Percentiles rank a stretch among this genome's conserved stretches.
phyloP scores from a whole-genome alignment of 2,329 filamentous ascomycete genomes.

The Colletotrichum camelliae region DNA sequence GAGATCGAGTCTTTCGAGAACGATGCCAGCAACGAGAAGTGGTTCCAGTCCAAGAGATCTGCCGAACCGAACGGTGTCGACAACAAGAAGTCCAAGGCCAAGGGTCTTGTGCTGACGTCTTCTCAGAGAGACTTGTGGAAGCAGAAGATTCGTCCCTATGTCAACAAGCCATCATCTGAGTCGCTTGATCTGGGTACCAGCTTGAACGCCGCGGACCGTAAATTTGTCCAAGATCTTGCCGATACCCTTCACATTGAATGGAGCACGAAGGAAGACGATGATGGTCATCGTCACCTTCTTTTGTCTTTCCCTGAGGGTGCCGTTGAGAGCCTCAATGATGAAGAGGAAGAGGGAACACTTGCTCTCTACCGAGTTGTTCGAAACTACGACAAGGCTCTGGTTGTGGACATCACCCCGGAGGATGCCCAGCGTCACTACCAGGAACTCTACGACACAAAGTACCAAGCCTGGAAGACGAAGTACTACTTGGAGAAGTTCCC shows the following conservation, averaged over 20 bases:
- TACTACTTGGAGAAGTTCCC: slow-evolving; percentile 91
- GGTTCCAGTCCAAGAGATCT: slow-evolving; percentile 87
- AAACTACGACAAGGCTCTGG: slow-evolving; percentile 87
- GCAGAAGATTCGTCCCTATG: slow-evolving; percentile 79
- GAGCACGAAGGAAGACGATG: slow-evolving; percentile 62
- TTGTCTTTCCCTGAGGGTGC: slow-evolving; percentile 56
- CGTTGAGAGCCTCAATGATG: slow-evolving; percentile 72
- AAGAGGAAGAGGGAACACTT: slow-evolving; percentile 84
- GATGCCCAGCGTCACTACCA: slow-evolving; percentile 82
- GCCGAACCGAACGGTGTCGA: slow-evolving; percentile 66
- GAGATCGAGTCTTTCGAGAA: slow-evolving; percentile 93
- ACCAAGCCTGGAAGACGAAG: slow-evolving; percentile 89
- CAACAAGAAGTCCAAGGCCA: slow-evolving; percentile 58
- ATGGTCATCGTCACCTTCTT: slow-evolving; percentile 58
- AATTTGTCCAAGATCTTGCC: slow-evolving; percentile 90
- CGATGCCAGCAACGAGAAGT: slow-evolving; percentile 86
- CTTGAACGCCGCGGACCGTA: slow-evolving; percentile 84
- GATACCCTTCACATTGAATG: slow-evolving; percentile 62
- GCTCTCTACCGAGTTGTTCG: slow-evolving; percentile 87
- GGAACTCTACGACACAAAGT: slow-evolving; percentile 88
- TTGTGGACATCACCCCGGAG: slow-evolving; percentile 79
- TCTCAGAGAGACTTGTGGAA: slow-evolving; percentile 84
- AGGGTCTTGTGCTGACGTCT: slow-evolving; percentile 75
- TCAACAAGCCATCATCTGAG: slow-evolving; percentile 69
- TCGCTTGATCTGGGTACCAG: slow-evolving; percentile 76